Evolutionary conservation across 2,329 filamentous ascomycete genomes (phyloP).

Genomic region (Ophiostoma triangulosporum): DNA sequence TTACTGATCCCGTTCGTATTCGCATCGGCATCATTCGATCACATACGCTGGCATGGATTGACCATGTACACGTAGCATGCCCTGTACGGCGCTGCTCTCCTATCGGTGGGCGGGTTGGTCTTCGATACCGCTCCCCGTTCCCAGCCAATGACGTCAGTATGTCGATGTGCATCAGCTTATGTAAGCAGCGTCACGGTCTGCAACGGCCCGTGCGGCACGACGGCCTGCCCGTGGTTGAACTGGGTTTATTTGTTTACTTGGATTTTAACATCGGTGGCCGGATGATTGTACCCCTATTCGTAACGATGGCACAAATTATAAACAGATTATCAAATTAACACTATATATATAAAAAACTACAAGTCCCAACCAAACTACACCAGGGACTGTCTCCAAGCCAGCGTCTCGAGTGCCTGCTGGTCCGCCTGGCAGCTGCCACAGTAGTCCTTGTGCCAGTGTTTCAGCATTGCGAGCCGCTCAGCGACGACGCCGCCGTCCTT

Average conservation of each 20-base stretch:
- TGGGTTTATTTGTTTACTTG: no score
- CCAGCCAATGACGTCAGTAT: background rate
- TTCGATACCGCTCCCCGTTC: no score
- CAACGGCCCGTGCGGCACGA: no score
- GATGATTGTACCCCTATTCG: no score
- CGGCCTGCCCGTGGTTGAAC: no score
- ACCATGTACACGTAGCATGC: no score
- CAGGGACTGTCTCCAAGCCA: conserved; percentile 9
- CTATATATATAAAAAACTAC: background rate
- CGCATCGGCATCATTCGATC: background rate
- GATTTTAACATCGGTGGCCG: no score
- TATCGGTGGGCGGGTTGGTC: no score
- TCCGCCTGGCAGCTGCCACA: conserved; percentile 43
- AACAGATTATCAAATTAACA: background rate
- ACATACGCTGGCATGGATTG: no score
- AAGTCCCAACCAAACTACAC: background rate
- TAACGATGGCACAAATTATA: no score
- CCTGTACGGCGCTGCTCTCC: background rate
- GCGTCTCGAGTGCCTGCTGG: conserved; percentile 17
- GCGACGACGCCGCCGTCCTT: conserved; percentile 13
- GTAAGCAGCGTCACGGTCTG: no score
- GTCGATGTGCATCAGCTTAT: no score
- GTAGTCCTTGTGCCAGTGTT: conserved; percentile 38
- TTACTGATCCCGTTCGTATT: background rate
- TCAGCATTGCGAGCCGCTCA: conserved; percentile 25